phyloP scores from a whole-genome alignment of 202 grass and related monocot species.

The Schoenoplectus tabernaemontani region DNA sequence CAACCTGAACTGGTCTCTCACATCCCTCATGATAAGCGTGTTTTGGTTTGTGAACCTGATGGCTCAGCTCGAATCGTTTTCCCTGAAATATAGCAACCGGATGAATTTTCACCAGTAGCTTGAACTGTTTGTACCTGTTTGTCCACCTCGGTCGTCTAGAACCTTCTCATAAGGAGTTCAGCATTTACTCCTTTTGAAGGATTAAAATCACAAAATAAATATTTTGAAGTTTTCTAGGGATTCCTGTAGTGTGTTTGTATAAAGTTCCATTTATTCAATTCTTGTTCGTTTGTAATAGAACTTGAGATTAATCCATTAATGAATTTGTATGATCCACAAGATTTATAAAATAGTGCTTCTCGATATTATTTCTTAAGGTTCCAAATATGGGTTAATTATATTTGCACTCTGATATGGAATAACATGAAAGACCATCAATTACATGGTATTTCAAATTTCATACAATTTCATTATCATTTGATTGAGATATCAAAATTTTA shows the following conservation, averaged over 20 bases:
- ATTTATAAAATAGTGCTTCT: background rate
- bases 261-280: slow-evolving; percentile 1
- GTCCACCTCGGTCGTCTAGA: background rate
- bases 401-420: background rate
- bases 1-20: slow-evolving; percentile 51
- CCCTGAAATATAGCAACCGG: background rate
- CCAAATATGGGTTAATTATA: background rate
- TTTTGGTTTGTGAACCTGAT: slow-evolving; percentile 66
- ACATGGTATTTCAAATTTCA: too few species aligned
- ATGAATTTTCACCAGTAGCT: background rate
- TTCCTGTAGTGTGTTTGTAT: background rate
- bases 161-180: background rate
- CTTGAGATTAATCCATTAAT: background rate
- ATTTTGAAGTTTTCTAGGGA: background rate
- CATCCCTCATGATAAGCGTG: slow-evolving; percentile 46
- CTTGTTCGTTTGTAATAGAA: slow-evolving; percentile 13
- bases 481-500: too few species aligned
- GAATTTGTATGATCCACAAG: background rate
- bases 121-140: background rate
- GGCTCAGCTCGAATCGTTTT: slow-evolving; percentile 48
- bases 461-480: too few species aligned
- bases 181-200: background rate
- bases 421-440: background rate
- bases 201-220: background rate
- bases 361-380: background rate